Percentiles rank a stretch among this genome's conserved stretches.
phyloP scores from a whole-genome alignment of 1,284 basidiomycete genomes.

The Boletus calvinii region DNA sequence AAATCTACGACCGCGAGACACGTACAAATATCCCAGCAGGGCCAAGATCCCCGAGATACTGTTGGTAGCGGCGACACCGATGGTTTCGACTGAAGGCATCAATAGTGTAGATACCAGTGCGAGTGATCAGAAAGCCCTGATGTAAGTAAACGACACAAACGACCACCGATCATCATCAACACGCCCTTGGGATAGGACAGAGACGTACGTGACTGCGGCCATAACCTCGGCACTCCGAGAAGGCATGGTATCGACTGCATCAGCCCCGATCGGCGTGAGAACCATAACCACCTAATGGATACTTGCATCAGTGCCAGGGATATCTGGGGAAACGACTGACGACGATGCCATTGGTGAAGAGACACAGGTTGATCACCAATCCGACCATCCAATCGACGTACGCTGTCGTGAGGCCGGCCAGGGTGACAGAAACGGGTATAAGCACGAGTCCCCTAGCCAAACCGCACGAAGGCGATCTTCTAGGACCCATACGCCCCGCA shows the following conservation, averaged over 20 bases:
- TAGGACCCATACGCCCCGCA: conserved; percentile 52
- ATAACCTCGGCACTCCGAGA: conserved; percentile 52
- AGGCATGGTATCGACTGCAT: conserved; percentile 57
- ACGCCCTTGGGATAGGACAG: conserved; percentile 14
- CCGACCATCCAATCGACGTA: conserved; percentile 38
- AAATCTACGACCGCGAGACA: too few species aligned
- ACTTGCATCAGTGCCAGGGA: neutral
- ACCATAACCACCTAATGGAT: conserved; percentile 42
- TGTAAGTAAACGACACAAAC: conserved; percentile 11
- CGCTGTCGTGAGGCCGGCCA: conserved; percentile 21
- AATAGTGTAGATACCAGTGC: conserved; percentile 20
- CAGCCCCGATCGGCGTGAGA: conserved; percentile 52
- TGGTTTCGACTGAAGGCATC: conserved; percentile 45
- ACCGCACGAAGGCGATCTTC: conserved; percentile 60
- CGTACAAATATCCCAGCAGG: conserved; percentile 24
- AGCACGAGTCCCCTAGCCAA: conserved; percentile 46
- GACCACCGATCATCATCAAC: neutral
- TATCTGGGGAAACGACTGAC: conserved; percentile 30
- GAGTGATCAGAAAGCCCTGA: conserved; percentile 43
- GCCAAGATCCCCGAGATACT: conserved; percentile 40
- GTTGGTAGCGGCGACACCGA: conserved; percentile 57
- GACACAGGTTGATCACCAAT: conserved; percentile 33
- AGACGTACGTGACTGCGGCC: conserved; percentile 41
- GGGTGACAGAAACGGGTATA: conserved; percentile 34
- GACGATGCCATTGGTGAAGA: conserved; percentile 52